Conservation (phyloP, 1,284 basidiomycete genomes). For the Melampsora occidentalis region DNA sequence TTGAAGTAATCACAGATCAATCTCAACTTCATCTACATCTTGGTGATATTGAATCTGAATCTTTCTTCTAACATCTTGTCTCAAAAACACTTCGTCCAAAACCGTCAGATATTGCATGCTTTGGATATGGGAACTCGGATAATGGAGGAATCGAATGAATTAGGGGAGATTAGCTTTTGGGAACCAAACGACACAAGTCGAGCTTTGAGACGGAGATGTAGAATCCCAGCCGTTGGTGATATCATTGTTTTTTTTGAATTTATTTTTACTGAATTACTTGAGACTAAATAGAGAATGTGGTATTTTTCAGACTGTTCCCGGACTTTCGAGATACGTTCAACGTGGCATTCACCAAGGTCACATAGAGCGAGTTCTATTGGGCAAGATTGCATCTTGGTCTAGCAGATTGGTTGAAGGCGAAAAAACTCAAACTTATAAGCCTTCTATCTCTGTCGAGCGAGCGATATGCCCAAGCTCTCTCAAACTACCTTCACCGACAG, state of each 20-base stretch:
- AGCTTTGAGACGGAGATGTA: slow-evolving; percentile 9
- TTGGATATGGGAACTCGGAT: slow-evolving; percentile 35
- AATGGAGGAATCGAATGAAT: slow-evolving; percentile 20
- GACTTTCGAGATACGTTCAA: neutral
- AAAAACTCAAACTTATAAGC: neutral
- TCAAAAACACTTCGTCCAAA: neutral
- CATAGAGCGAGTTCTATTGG: slow-evolving; percentile 2
- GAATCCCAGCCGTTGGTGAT: slow-evolving; percentile 33
- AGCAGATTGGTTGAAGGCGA: neutral
- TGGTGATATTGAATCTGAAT: too few species aligned
- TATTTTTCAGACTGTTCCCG: neutral
- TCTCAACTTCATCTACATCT: too few species aligned
- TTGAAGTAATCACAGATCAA: slow-evolving; percentile 18
- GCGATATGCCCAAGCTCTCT: neutral
- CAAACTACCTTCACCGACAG: neutral
- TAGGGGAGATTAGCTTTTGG: slow-evolving; percentile 42
- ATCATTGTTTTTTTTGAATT: neutral
- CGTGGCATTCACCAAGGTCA: slow-evolving; percentile 1
- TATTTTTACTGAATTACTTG: too few species aligned
- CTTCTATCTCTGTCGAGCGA: neutral
- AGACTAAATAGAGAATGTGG: neutral
- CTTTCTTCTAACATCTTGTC: neutral
- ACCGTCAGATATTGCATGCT: slow-evolving; percentile 29
- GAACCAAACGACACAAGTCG: slow-evolving; percentile 19
- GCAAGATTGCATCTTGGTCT: slow-evolving; percentile 9